Conservation (phyloP, 495 filamentous ascomycete genomes). For the Thermothielavioides terrestris region DNA sequence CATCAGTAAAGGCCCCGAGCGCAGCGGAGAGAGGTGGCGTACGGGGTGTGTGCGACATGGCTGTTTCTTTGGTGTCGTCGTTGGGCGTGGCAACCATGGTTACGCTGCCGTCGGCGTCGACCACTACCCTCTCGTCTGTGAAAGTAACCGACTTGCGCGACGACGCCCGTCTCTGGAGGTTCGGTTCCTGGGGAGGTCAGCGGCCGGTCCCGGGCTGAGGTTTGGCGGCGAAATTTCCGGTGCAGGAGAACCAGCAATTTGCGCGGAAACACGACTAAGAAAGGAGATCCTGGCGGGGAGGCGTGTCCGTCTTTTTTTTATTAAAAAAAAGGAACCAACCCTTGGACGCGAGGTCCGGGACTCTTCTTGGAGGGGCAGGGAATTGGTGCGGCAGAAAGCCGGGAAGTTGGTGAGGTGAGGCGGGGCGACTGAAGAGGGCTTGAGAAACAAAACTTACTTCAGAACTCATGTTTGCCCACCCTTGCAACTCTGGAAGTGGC, state of each 20-base stretch:
- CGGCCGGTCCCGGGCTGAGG: neutral
- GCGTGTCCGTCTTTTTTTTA: too few species aligned
- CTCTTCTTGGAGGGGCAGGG: slow-evolving; percentile 18
- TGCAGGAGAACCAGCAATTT: neutral
- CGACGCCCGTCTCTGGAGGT: slow-evolving; percentile 45
- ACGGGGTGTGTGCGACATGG: slow-evolving; percentile 59
- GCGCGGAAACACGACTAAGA: neutral
- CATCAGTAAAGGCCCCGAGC: slow-evolving; percentile 43
- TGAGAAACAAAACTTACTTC: slow-evolving; percentile 26
- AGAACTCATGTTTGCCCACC: slow-evolving; percentile 24
- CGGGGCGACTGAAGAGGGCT: slow-evolving; percentile 2
- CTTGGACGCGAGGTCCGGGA: too few species aligned
- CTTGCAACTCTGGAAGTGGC: slow-evolving; percentile 2
- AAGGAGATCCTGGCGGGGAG: neutral
- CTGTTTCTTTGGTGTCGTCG: slow-evolving; percentile 59
- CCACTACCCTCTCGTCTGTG: slow-evolving; percentile 71
- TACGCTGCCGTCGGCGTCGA: slow-evolving; percentile 76
- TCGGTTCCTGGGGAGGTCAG: slow-evolving; percentile 31
- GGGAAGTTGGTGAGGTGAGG: slow-evolving; percentile 9
- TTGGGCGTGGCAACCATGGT: slow-evolving; percentile 54
- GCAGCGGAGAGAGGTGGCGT: slow-evolving; percentile 46
- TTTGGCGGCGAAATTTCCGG: neutral
- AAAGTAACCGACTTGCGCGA: slow-evolving; percentile 85
- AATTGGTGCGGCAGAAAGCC: neutral
- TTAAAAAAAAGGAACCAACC: neutral